Base-by-base conservation (phyloP, 306 rosid genomes). In the Ziziphus jujuba region DNA sequence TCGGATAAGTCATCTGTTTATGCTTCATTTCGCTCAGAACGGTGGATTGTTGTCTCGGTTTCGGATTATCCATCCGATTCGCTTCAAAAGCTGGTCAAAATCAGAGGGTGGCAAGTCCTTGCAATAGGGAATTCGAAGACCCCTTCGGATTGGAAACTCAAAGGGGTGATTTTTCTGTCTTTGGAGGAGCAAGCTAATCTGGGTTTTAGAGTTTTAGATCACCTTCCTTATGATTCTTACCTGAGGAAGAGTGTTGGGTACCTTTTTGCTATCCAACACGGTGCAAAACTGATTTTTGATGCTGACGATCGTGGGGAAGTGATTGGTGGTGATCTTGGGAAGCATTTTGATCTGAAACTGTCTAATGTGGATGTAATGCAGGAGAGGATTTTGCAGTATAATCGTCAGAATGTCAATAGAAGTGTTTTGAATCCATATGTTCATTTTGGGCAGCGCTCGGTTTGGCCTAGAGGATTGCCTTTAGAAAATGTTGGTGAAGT, bases 381-480 rank as follows among this genome's bases (percentile, higher is more conserved):
- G 56, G 73, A 74, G 75, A 61, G 45, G 22, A 33, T 67, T 54
- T 62, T 68, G 70, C 74, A 75, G 74, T 75, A 75, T 40, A 23
- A n/a, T 55, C 28, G 50, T 34, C 34, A 45, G 28, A 62, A 75
- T 17, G 19, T 47, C 12, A 75, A 75, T 43, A 61, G 79, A 23
- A 61, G 65, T 22, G 74, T 75, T 62, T 70, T 75, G 64, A 75
- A 67, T 45, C 74, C 74, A 1, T 75, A 68, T 31, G 59, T 75
- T 45, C 70, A 75, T 68, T 66, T 74, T 43, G 79, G 74, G 74
- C 79, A 75, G 35, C 58, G 70, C 40, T 75, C 74, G 19, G 65
- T 75, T 68, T 75, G 79, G 79, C 79, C 74, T 35, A 67, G 74
- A 50, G 79, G 79, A 11, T 69, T 75, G 74, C 74, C 74, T 11